A percentile compares a stretch with the other conserved stretches of the same genome.
Conservation (phyloP, 495 filamentous ascomycete genomes). For the Corynascus novoguineensis region DNA sequence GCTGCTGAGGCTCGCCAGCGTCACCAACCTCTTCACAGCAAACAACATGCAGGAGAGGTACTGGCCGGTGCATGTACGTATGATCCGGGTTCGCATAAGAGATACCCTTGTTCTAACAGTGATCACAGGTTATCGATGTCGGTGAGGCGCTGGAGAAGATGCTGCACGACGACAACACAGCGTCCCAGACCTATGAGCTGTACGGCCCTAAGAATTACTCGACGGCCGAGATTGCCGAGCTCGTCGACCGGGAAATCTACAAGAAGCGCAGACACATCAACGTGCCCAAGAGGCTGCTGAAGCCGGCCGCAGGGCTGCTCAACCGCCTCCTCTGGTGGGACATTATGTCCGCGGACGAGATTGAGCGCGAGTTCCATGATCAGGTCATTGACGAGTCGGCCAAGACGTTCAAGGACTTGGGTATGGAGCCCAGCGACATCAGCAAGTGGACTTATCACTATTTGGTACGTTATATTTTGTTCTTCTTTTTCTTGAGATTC, state of each 20-base stretch:
- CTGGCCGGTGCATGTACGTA: constrained; percentile 83
- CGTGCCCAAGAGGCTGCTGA: constrained; percentile 71
- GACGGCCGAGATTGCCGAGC: constrained; percentile 73
- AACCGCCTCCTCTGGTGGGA: constrained; percentile 88
- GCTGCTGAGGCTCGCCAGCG: constrained; percentile 74
- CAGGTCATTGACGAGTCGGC: constrained; percentile 85
- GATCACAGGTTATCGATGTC: constrained; percentile 71
- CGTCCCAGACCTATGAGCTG: constrained; percentile 87
- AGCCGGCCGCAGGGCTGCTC: constrained; percentile 62
- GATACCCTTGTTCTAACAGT: constrained; percentile 16
- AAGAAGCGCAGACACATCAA: constrained; percentile 90
- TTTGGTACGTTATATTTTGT: constrained; percentile 55
- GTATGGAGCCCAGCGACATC: constrained; percentile 78
- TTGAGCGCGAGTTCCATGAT: constrained; percentile 92
- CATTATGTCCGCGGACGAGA: constrained; percentile 71
- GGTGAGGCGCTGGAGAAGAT: constrained; percentile 82
- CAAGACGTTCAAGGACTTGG: constrained; percentile 93
- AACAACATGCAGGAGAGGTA: constrained; percentile 90
- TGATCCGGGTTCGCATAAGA: not conserved
- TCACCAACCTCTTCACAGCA: constrained; percentile 73
- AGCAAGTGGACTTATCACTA: constrained; percentile 83
- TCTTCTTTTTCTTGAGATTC: too few species aligned
- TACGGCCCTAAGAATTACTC: constrained; percentile 93
- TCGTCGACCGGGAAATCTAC: constrained; percentile 88
- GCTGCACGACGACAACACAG: constrained; percentile 82